Evolutionary conservation across 2,329 filamentous ascomycete species (phyloP), one percentile per base, ranked within the genome.

Genomic region (Aspergillus amoenus): DNA sequence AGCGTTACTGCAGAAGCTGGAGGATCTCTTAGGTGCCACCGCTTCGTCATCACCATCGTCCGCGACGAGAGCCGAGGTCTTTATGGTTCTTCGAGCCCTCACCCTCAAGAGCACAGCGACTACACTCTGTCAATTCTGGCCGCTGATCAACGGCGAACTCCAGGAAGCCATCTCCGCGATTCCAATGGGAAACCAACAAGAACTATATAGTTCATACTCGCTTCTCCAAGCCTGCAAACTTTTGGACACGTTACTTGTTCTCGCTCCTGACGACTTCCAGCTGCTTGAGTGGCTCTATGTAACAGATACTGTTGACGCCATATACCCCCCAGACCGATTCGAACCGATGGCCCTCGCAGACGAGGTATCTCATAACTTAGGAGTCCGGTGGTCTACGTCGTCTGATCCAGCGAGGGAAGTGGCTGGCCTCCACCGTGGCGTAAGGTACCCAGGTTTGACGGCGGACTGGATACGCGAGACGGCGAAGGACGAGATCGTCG

Each of bases 271-370:
- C 65, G 94, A 99, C 72, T 99, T 97, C 76, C 94, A 97, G 73
- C 84, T 97, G n/a, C 89, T 96, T 68, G 91, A 97, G 78, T 99
- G 94, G 94, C 84, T 97, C 4, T 99, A 96, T 73, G 88, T 99
- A 55, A 96, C 92, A 2, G 94, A 99, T 74, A 97, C 93, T 13
- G 93, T 97, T 62, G 94, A 99, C 67, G 93, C 94, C 1, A 90
- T 99, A 34, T 96, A 99, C 74, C 87, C 90, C 12, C 87, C 91
- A 0, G 77, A 85, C 13, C 78, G 81, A 51, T 88, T 88, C 76
- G 82, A 86, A 59, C 83, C 91, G 1, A 79, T 89, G 3, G 91
- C 91, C 3, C 82, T 97, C 5, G 88, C 90, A 0, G 94, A 97
- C 66, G 90, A 94, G 67, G 81, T 96, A 8, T 88, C 90, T 0